Evolutionary conservation across 192 early-diverging fungal species (phyloP).

Genomic region (Mortierella hygrophila): DNA sequence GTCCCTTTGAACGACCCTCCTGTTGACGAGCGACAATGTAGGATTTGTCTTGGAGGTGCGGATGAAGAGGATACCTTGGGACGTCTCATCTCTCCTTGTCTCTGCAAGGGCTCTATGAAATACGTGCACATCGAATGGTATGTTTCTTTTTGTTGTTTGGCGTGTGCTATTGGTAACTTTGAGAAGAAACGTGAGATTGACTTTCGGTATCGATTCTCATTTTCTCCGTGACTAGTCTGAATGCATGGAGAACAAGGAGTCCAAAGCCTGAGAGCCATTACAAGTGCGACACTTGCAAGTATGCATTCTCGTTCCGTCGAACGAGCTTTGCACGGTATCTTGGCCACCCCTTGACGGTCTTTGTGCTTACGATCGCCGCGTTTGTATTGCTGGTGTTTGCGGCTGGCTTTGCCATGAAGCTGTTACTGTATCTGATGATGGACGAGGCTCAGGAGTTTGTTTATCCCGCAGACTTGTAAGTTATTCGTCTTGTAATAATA

Average conservation of each 20-base stretch:
- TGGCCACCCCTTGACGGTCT: constrained; percentile 63
- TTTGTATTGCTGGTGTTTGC: constrained; percentile 40
- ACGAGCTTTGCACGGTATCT: constrained; percentile 62
- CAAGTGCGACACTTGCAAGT: constrained; percentile 73
- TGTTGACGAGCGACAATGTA: constrained; percentile 63
- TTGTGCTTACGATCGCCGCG: constrained; percentile 37
- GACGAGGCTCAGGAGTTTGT: constrained; percentile 41
- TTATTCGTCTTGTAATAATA: not conserved
- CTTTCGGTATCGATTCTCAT: not conserved
- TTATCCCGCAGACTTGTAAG: constrained; percentile 35
- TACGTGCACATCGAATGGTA: constrained; percentile 65
- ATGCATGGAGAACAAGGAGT: constrained; percentile 65
- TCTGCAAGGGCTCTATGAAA: constrained; percentile 73
- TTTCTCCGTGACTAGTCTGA: constrained; percentile 43
- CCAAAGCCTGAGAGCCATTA: constrained; percentile 67
- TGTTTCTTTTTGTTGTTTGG: not conserved
- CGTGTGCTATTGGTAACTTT: not conserved
- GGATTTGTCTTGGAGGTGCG: constrained; percentile 63
- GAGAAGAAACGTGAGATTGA: not conserved
- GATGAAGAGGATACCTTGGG: constrained; percentile 67
- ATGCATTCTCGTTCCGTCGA: constrained; percentile 65
- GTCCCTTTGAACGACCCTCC: constrained; percentile 26
- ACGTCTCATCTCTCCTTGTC: constrained; percentile 65
- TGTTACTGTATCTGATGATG: constrained; percentile 38
- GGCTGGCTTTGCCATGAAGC: constrained; percentile 45